phyloP scores from a whole-genome alignment of 2,329 filamentous ascomycete species.

The Cercospora zeae-maydis region DNA sequence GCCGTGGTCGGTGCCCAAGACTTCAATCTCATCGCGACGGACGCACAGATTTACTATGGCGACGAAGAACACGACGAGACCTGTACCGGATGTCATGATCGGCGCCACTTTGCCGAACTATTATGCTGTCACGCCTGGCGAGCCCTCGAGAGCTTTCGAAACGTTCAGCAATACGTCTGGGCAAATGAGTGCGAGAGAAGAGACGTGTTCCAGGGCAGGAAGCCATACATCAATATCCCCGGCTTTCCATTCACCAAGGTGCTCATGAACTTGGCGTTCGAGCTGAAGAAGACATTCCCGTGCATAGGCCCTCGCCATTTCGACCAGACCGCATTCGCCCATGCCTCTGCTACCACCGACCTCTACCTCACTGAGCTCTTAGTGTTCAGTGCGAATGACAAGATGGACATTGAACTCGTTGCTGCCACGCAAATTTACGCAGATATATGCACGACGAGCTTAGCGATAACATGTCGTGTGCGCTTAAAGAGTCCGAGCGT shows the following conservation, averaged over 20 bases:
- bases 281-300: background rate
- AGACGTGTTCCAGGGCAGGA: background rate
- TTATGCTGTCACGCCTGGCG: background rate
- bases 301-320: background rate
- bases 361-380: background rate
- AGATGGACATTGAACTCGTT: background rate
- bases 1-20: background rate
- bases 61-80: too few species aligned
- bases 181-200: background rate
- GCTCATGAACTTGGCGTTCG: background rate
- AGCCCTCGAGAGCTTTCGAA: background rate
- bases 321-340: background rate
- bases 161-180: background rate
- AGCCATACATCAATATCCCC: background rate
- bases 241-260: background rate
- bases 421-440: constrained; percentile 2
- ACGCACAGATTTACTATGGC: background rate
- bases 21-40: background rate
- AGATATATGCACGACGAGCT: constrained; percentile 2
- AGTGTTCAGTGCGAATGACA: background rate
- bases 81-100: too few species aligned
- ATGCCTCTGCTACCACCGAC: background rate
- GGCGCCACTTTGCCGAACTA: background rate
- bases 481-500: background rate
- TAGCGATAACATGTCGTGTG: background rate